Evolutionary conservation across 805 yeast genomes (phyloP), one percentile per base, ranked within the genome.

Genomic region (Brettanomyces nanus): DNA sequence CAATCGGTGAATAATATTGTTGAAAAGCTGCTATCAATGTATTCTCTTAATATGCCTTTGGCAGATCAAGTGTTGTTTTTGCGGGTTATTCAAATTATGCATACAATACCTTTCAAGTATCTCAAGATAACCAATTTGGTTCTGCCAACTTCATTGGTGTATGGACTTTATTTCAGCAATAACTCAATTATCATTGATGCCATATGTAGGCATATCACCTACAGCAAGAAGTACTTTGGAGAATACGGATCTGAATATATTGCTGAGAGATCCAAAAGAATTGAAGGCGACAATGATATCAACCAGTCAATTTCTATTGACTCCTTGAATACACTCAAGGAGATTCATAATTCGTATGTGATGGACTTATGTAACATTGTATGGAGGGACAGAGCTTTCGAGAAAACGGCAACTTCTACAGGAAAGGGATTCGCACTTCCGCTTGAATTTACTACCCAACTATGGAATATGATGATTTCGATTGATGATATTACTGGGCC

Each of bases 331-430:
- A 28, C 44, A 3, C 43, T 52, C 26, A 63, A 65, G 36, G 45
- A 46, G 7, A 35, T 69, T 4, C 75, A 69, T 34, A 75, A 75
- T 40, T 56, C 74, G 0, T 71, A 67, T 41, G 68, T 76, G 7
- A 68, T 73, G 66, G 83, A 77, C 47, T 49, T 69, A 6, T 63
- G 78, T 42, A 77, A 77, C 40, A 58, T 69, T 11, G 34, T 71
- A 0, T 77, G 83, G 83, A 54, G 80, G 41, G 72, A 75, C 44
- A 65, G 62, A 46, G 72, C 77, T 1, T 68, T 75, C 43, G 62
- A 62, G 19, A 50, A 51, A n/a, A 64, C 47, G 9, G 42, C 50
- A 2, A 52, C 49, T 2, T 48, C 65, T 0, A 52, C 60, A 5
- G 60, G 61, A n/a, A 60, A 55, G 32, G 73, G 68, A 4, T 61